A percentile compares a stretch with the other conserved stretches of the same genome.
Conservation (phyloP, 768 basidiomycete genomes). For the Mycena crocata region DNA sequence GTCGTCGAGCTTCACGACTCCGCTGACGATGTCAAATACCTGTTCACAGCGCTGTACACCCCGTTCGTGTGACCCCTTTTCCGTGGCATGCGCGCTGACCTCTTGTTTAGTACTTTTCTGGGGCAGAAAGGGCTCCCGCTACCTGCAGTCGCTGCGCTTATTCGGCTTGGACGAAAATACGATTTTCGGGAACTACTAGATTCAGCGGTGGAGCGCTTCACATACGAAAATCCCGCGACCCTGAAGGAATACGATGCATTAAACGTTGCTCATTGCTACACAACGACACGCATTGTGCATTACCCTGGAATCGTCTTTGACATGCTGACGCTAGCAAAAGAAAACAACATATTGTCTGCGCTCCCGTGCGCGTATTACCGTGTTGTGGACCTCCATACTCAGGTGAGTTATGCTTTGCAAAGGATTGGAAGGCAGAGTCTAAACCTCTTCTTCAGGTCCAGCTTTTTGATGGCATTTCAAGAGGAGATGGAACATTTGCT, state of each 20-base stretch:
- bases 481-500: neutral
- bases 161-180: constrained; percentile 16
- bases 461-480: neutral
- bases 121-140: neutral
- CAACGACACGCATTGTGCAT: neutral
- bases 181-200: neutral
- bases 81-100: neutral
- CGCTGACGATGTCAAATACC: neutral
- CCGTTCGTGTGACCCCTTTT: neutral
- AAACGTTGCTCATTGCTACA: neutral
- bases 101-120: neutral
- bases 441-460: neutral
- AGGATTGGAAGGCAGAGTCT: no score
- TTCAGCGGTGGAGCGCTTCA: neutral
- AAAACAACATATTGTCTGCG: neutral
- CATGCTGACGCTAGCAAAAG: neutral
- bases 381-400: neutral
- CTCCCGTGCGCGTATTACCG: neutral
- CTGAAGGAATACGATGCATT: constrained; percentile 1
- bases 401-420: neutral
- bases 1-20: constrained; percentile 16
- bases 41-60: constrained; percentile 5
- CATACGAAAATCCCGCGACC: constrained; percentile 3
- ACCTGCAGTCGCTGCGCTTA: neutral
- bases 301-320: neutral